A percentile compares a stretch with the other conserved stretches of the same genome.
phyloP scores from a whole-genome alignment of 1,139 yeast genomes.

The Scheffersomyces stambukii region DNA sequence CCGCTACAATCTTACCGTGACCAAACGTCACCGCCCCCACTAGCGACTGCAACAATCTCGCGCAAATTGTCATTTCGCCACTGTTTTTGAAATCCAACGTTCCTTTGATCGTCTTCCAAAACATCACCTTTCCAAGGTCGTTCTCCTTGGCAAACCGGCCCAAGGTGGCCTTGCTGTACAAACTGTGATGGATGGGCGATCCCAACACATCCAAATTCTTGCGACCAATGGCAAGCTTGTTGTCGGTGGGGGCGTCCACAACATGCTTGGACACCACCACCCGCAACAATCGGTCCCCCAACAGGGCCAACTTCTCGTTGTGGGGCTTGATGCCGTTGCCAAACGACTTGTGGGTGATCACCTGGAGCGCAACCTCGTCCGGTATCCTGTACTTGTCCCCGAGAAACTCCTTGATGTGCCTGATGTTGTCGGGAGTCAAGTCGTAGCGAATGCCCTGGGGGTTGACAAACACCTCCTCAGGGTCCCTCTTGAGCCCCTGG shows the following conservation, averaged over 20 bases:
- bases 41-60: constrained; percentile 69
- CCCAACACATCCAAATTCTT: constrained; percentile 66
- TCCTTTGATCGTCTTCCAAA: constrained; percentile 66
- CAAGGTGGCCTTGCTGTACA: constrained; percentile 47
- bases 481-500: constrained; percentile 73
- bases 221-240: constrained; percentile 40
- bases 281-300: constrained; percentile 74
- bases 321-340: constrained; percentile 88
- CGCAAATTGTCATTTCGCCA: constrained; percentile 57
- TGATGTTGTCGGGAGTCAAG: constrained; percentile 43
- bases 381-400: constrained; percentile 40
- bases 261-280: constrained; percentile 55
- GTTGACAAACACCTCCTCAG: constrained; percentile 56
- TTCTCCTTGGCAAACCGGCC: constrained; percentile 50
- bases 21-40: constrained; percentile 75
- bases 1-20: constrained; percentile 61
- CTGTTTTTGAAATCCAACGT: constrained; percentile 47
- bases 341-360: constrained; percentile 88
- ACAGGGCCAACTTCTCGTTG: constrained; percentile 74
- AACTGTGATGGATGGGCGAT: constrained; percentile 45
- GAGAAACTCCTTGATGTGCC: constrained; percentile 46
- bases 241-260: constrained; percentile 24
- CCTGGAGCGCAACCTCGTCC: constrained; percentile 63
- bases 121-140: constrained; percentile 53
- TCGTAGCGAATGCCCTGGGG: constrained; percentile 62